A percentile compares a stretch with the other conserved stretches of the same genome.
Evolutionary conservation across 495 filamentous ascomycete species (phyloP).

Genomic region (Xylaria nigripes): DNA sequence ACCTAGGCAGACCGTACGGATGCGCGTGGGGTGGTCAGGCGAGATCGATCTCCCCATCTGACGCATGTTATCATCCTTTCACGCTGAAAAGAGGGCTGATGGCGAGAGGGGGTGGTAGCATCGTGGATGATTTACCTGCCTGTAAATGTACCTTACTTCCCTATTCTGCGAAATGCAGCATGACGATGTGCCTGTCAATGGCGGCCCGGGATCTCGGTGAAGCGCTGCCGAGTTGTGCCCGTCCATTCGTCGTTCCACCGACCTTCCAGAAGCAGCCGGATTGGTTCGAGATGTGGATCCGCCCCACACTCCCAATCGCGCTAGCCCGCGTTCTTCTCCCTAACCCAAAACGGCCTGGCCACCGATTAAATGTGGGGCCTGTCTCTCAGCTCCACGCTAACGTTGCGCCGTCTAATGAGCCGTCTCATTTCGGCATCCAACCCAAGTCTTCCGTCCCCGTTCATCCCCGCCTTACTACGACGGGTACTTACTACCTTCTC

Average conservation of each 20-base stretch:
- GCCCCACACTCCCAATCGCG: conserved; percentile 19
- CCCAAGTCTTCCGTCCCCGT: conserved; percentile 9
- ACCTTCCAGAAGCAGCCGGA: conserved; percentile 28
- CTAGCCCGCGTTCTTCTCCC: conserved; percentile 13
- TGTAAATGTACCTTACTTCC: background rate
- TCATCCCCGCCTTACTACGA: background rate
- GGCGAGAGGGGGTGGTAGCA: background rate
- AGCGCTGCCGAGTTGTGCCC: conserved; percentile 23
- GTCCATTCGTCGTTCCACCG: conserved; percentile 26
- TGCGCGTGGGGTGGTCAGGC: conserved; percentile 1
- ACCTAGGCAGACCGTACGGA: background rate
- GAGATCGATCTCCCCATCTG: conserved; percentile 11
- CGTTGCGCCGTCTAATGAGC: conserved; percentile 13
- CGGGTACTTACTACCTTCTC: background rate
- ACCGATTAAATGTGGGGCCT: conserved; percentile 1
- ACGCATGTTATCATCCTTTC: conserved; percentile 1
- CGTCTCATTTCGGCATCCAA: conserved; percentile 14
- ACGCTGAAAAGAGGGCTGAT: conserved; percentile 8
- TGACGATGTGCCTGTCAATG: conserved; percentile 2
- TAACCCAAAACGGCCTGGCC: conserved; percentile 17
- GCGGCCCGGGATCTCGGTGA: conserved; percentile 29
- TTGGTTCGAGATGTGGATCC: conserved; percentile 16
- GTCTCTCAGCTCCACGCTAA: conserved; percentile 13
- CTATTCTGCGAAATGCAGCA: background rate
- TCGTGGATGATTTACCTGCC: background rate